These are phyloP conservation scores for Basipetospora chlamydospora DNA, from an alignment of 2,329 filamentous ascomycete species.

Conservation along the genomic window DNA sequence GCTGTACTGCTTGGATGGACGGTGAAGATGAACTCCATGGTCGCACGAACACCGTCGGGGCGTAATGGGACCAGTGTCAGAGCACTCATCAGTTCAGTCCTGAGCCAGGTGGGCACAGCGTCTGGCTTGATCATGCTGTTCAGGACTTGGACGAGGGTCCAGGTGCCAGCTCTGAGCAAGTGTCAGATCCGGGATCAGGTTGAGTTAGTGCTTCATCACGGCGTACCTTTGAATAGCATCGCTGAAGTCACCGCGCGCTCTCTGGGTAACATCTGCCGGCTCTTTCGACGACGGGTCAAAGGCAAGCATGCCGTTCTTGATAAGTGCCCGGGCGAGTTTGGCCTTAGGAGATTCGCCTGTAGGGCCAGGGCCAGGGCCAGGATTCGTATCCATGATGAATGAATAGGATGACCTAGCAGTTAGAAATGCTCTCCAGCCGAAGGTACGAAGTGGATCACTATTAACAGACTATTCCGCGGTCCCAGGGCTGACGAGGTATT, in stretches of 20 bases:
- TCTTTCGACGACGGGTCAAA: constrained; percentile 27
- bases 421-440: too few relatives aligned
- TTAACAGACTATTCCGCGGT: too few relatives aligned
- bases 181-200: constrained; percentile 6
- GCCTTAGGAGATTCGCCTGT: constrained; percentile 4
- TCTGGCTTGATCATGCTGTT: constrained; percentile 50
- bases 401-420: too few relatives aligned
- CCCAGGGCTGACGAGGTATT: too few relatives aligned
- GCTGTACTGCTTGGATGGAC: constrained; percentile 43
- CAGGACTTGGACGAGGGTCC: constrained; percentile 43
- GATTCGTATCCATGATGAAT: too few relatives aligned
- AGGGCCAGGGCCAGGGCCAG: too few relatives aligned
- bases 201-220: background rate
- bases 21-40: constrained; percentile 56
- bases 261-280: background rate
- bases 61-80: constrained; percentile 48
- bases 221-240: constrained; percentile 31
- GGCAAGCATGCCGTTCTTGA: constrained; percentile 29
- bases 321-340: constrained; percentile 17
- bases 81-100: constrained; percentile 36
- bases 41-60: constrained; percentile 48
- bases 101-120: constrained; percentile 44
- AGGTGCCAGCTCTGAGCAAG: constrained; percentile 21
- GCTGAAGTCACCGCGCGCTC: constrained; percentile 1
- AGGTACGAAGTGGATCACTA: too few relatives aligned